A percentile compares a stretch with the other conserved stretches of the same genome.
Evolutionary conservation across 139 green algal genomes (phyloP).

Genomic region (Tetradesmus lagerheimii): DNA sequence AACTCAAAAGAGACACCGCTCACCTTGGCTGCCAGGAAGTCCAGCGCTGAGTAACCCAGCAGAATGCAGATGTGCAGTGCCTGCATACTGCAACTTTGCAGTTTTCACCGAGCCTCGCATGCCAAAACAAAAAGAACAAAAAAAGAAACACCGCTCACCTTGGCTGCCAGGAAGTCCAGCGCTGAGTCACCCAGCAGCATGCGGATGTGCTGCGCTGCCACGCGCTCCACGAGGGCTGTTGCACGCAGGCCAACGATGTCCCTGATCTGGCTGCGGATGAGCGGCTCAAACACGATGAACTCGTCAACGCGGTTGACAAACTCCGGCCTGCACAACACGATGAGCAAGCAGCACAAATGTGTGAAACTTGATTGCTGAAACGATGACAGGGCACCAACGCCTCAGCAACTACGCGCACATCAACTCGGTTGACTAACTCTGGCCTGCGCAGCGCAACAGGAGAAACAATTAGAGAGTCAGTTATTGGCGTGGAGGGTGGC

Average conservation of each 20-base stretch:
- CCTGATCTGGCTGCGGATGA: slow-evolving; percentile 86
- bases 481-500: too few relatives aligned
- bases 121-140: too few relatives aligned
- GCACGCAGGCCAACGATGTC: slow-evolving; percentile 85
- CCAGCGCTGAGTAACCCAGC: not conserved
- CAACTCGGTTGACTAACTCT: slow-evolving; percentile 97
- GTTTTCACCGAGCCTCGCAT: too few relatives aligned
- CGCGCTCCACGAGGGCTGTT: slow-evolving; percentile 63
- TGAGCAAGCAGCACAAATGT: too few relatives aligned
- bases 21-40: not conserved
- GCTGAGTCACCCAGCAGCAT: slow-evolving; percentile 68
- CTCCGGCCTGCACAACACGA: slow-evolving; percentile 65
- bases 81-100: too few relatives aligned
- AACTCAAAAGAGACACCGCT: not conserved
- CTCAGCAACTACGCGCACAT: too few relatives aligned
- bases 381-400: too few relatives aligned
- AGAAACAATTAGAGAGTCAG: too few relatives aligned
- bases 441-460: slow-evolving; percentile 18
- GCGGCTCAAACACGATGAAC: slow-evolving; percentile 97
- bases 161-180: slow-evolving; percentile 33
- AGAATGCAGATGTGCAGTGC: too few relatives aligned
- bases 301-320: slow-evolving; percentile 98
- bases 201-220: slow-evolving; percentile 91
- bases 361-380: too few relatives aligned
- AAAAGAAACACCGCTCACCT: slow-evolving; percentile 22